phyloP scores from a whole-genome alignment of 2,329 filamentous ascomycete species.

The Apiospora aurea region DNA sequence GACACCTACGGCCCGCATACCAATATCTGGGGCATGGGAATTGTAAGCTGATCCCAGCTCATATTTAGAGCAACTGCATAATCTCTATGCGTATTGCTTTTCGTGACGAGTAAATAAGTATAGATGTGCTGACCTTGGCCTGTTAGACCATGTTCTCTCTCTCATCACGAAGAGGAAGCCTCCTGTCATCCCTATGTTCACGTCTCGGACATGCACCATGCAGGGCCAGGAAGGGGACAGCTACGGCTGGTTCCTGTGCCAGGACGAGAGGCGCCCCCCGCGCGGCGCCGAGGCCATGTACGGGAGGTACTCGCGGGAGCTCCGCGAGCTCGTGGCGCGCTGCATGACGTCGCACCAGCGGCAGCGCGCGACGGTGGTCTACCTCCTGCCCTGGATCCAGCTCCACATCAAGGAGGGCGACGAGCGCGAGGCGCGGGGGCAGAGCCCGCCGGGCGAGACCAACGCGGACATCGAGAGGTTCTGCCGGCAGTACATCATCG shows the following conservation, averaged over 20 bases:
- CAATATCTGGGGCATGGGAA: constrained; percentile 15
- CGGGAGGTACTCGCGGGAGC: not conserved
- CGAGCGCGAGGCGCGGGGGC: not conserved
- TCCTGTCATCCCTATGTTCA: not conserved
- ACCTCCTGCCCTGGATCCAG: not conserved
- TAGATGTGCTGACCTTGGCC: not conserved
- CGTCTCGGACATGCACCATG: not conserved
- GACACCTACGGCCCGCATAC: not conserved
- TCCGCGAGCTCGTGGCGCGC: not conserved
- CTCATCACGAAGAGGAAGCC: not conserved
- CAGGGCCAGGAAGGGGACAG: not conserved
- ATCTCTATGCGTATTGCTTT: not conserved
- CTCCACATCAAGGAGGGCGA: not conserved
- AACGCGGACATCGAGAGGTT: not conserved
- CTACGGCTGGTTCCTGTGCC: constrained; percentile 1
- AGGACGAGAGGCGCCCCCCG: not conserved
- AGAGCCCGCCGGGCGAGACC: not conserved
- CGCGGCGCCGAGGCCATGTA: not conserved
- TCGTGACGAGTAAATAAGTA: not conserved
- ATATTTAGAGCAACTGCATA: not conserved
- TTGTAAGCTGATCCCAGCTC: not conserved
- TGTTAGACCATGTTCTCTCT: constrained; percentile 2
- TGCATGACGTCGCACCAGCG: not conserved
- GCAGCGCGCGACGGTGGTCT: not conserved
- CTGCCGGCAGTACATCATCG: not conserved